Evolutionary conservation across 2,329 filamentous ascomycete species (phyloP).

Genomic region (Dothideomycetidae sp.): DNA sequence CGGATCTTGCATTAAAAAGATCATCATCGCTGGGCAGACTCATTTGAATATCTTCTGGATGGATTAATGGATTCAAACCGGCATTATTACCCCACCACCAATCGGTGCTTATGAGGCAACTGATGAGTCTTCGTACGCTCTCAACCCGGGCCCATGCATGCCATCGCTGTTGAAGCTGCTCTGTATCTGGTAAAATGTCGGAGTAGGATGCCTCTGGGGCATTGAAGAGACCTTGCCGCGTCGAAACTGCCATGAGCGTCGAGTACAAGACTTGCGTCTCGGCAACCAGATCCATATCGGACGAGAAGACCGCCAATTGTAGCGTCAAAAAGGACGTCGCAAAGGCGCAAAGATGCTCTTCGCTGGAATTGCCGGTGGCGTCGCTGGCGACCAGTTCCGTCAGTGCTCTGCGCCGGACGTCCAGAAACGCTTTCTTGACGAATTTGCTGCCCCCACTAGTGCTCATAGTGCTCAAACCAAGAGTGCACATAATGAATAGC

Average conservation of each 20-base stretch:
- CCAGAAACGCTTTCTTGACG: conserved; percentile 32
- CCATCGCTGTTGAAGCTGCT: conserved; percentile 31
- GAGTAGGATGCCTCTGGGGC: conserved; percentile 34
- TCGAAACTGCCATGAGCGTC: conserved; percentile 32
- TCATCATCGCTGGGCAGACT: conserved; percentile 12
- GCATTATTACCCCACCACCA: conserved; percentile 14
- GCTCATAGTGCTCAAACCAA: conserved; percentile 38
- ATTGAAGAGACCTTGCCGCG: conserved; percentile 37
- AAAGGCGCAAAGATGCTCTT: conserved; percentile 32
- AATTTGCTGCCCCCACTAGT: conserved; percentile 38
- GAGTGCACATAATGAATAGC: conserved; percentile 39
- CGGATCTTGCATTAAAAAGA: conserved; percentile 11
- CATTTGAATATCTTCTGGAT: conserved; percentile 11
- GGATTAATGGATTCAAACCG: conserved; percentile 9
- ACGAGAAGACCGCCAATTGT: conserved; percentile 36
- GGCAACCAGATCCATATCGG: conserved; percentile 29
- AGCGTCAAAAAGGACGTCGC: conserved; percentile 35
- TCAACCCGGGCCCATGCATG: conserved; percentile 40
- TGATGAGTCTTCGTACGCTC: conserved; percentile 21
- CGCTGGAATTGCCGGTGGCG: conserved; percentile 26
- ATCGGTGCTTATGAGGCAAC: conserved; percentile 11
- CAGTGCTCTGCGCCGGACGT: conserved; percentile 23
- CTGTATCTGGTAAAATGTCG: conserved; percentile 24
- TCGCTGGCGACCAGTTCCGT: conserved; percentile 31
- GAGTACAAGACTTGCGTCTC: conserved; percentile 38